Evolutionary conservation across 169 alveolate genomes (phyloP).

Genomic region (Besnoitia besnoiti): DNA sequence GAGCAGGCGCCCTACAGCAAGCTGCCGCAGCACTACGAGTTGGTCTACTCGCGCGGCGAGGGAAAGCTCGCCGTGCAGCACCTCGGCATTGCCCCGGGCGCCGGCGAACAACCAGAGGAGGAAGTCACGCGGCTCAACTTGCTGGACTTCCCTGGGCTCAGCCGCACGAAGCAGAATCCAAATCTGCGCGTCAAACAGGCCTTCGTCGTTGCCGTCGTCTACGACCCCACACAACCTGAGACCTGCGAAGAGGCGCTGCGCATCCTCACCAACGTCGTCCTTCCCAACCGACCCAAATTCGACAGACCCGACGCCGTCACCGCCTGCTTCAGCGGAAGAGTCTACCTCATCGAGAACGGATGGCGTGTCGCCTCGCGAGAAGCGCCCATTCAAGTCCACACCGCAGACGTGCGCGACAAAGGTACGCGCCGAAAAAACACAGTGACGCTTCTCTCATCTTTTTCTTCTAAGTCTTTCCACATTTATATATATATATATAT

Average conservation of each 20-base stretch:
- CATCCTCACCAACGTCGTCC: neutral
- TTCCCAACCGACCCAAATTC: neutral
- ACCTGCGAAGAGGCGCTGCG: neutral
- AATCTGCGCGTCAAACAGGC: neutral
- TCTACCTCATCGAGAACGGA: neutral
- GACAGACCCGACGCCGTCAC: neutral
- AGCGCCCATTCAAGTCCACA: neutral
- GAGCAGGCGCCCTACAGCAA: neutral
- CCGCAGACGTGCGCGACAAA: neutral
- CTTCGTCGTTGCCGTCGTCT: slow-evolving; percentile 33
- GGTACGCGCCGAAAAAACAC: neutral
- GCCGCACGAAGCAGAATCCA: neutral
- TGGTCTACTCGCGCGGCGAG: neutral
- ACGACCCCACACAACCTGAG: neutral
- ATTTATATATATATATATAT: neutral
- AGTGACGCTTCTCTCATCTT: too few species aligned
- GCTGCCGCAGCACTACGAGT: neutral
- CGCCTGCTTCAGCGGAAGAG: neutral
- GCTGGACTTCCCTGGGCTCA: neutral
- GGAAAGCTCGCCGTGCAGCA: too few species aligned
- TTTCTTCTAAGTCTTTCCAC: neutral
- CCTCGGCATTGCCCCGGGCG: neutral
- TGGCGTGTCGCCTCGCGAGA: neutral
- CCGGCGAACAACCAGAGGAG: neutral
- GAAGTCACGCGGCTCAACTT: neutral